These are phyloP conservation scores for Trichoderma reesei DNA, from an alignment of 495 filamentous ascomycete species.

Conservation along the genomic window DNA sequence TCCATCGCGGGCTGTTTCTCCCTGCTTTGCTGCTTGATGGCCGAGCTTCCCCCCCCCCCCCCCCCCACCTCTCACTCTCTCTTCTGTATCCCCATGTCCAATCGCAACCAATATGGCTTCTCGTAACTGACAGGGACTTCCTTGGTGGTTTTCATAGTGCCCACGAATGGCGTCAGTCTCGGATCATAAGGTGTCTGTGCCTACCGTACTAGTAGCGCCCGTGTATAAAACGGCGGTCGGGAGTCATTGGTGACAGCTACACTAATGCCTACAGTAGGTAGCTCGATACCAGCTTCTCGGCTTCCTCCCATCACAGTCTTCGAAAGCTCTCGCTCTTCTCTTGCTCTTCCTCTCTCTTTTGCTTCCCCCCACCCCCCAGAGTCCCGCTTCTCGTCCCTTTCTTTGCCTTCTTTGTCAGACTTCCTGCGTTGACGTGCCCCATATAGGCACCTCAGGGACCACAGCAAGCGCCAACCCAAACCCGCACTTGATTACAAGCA, in stretches of 20 bases:
- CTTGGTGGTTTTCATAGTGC: background rate
- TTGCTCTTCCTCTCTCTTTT: background rate
- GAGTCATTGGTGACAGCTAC: too few relatives aligned
- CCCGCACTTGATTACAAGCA: constrained; percentile 1
- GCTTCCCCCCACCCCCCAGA: background rate
- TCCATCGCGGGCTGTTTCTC: background rate
- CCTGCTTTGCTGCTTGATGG: background rate
- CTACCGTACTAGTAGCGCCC: too few relatives aligned
- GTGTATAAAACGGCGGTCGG: background rate
- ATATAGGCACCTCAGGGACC: too few relatives aligned
- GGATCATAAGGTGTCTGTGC: background rate
- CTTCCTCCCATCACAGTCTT: background rate
- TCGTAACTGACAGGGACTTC: background rate
- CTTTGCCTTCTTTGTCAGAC: background rate
- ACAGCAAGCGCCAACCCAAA: constrained; percentile 6
- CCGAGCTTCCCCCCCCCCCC: too few relatives aligned
- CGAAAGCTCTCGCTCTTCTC: background rate
- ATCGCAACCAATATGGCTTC: background rate
- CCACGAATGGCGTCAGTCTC: constrained; percentile 8
- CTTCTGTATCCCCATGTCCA: background rate
- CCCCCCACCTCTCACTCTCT: background rate
- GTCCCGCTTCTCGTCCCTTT: background rate
- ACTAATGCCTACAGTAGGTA: too few relatives aligned
- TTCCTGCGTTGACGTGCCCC: background rate
- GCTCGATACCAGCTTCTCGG: background rate